Percentiles rank a stretch among this genome's conserved stretches.
Evolutionary conservation across 1,284 basidiomycete genomes (phyloP).

Genomic region (Tilletia caries): DNA sequence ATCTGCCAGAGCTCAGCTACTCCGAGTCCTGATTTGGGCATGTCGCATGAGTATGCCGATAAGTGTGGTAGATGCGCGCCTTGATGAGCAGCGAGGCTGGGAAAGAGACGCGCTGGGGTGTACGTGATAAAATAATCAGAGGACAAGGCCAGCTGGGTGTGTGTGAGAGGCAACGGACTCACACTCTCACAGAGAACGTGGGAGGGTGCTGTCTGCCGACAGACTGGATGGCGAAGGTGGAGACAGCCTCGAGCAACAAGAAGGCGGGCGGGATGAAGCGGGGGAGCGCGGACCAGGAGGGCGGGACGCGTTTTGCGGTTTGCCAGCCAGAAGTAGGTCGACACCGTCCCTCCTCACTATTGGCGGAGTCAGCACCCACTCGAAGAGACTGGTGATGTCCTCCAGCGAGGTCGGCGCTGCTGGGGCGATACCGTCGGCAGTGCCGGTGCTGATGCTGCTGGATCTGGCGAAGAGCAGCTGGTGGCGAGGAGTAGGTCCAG

Average conservation of each 20-base stretch:
- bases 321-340: slow-evolving; percentile 37
- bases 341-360: slow-evolving; percentile 18
- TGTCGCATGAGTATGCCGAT: background rate
- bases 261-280: slow-evolving; percentile 46
- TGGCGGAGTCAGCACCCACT: background rate
- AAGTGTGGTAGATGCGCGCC: background rate
- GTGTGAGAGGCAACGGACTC: background rate
- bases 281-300: slow-evolving; percentile 47
- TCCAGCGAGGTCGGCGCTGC: background rate
- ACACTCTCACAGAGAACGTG: slow-evolving; percentile 38
- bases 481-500: too few species aligned
- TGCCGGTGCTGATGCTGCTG: background rate
- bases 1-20: slow-evolving; percentile 51
- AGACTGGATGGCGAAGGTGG: slow-evolving; percentile 50
- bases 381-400: background rate
- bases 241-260: slow-evolving; percentile 49
- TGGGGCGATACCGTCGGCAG: background rate
- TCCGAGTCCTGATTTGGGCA: slow-evolving; percentile 22
- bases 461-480: background rate
- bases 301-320: slow-evolving; percentile 37
- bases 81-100: background rate
- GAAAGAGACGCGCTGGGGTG: slow-evolving; percentile 11
- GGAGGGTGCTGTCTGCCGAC: slow-evolving; percentile 23
- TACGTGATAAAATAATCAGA: too few species aligned
- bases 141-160: too few species aligned